Percentiles rank a stretch among this genome's conserved stretches.
Evolutionary conservation across 495 filamentous ascomycete species (phyloP).

Genomic region (Penicillium ochrochloron): DNA sequence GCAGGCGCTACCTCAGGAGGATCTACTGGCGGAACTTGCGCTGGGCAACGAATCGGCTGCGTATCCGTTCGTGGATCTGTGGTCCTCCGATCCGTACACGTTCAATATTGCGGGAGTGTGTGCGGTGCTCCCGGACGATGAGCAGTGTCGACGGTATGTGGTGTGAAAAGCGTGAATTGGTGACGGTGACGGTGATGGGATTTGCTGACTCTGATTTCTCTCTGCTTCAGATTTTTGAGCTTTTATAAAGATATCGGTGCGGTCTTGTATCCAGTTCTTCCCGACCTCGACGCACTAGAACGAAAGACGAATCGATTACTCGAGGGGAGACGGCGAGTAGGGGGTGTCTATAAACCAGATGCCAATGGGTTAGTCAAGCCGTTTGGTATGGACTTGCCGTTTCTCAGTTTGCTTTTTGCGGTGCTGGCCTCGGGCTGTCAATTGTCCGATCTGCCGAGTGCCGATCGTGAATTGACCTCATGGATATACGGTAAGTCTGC

Average conservation of each 20-base stretch:
- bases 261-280: constrained; percentile 78
- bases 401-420: constrained; percentile 65
- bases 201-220: constrained; percentile 4
- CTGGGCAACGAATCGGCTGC: constrained; percentile 78
- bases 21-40: constrained; percentile 79
- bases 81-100: constrained; percentile 67
- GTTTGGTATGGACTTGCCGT: constrained; percentile 49
- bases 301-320: constrained; percentile 68
- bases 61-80: constrained; percentile 75
- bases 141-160: constrained; percentile 62
- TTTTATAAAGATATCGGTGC: constrained; percentile 78
- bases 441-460: constrained; percentile 67
- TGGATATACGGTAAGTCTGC: constrained; percentile 58
- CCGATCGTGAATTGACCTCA: constrained; percentile 61
- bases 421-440: constrained; percentile 81
- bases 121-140: constrained; percentile 66
- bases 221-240: constrained; percentile 61
- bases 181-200: not conserved
- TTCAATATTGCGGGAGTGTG: constrained; percentile 72
- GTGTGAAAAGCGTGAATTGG: not conserved
- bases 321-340: constrained; percentile 61
- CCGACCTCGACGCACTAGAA: constrained; percentile 70
- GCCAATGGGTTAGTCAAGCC: constrained; percentile 45
- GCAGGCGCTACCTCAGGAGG: constrained; percentile 70
- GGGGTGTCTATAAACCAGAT: constrained; percentile 46